Evolutionary conservation across 2,329 filamentous ascomycete species (phyloP).

Genomic region (Curvularia spicifera): DNA sequence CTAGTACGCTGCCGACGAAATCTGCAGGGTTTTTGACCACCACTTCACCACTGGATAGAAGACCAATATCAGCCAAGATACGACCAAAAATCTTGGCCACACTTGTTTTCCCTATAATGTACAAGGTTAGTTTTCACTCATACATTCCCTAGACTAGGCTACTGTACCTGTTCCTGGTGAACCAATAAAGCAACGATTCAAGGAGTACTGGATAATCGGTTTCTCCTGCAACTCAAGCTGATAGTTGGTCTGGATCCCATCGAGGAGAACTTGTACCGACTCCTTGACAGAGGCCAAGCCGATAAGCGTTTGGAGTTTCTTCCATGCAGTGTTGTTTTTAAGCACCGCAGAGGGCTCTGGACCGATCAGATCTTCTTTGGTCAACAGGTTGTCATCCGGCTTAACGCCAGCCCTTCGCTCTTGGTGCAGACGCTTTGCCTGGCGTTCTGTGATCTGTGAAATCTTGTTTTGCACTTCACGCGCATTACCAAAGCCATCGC

Average conservation of each 20-base stretch:
- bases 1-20: slow-evolving; percentile 69
- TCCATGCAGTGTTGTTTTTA: slow-evolving; percentile 62
- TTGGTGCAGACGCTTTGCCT: slow-evolving; percentile 60
- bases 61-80: slow-evolving; percentile 70
- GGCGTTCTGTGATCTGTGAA: slow-evolving; percentile 61
- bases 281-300: slow-evolving; percentile 69
- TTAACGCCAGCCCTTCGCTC: slow-evolving; percentile 26
- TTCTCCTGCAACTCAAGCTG: slow-evolving; percentile 68
- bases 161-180: slow-evolving; percentile 79
- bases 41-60: slow-evolving; percentile 74
- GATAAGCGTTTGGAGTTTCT: slow-evolving; percentile 62
- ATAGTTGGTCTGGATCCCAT: slow-evolving; percentile 69
- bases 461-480: slow-evolving; percentile 70
- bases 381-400: slow-evolving; percentile 66
- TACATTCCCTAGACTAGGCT: slow-evolving; percentile 43
- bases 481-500: slow-evolving; percentile 76
- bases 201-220: slow-evolving; percentile 62
- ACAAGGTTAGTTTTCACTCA: background rate
- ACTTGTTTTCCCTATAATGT: slow-evolving; percentile 5
- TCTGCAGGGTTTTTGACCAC: slow-evolving; percentile 75
- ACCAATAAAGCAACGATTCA: slow-evolving; percentile 75
- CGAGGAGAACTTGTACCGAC: slow-evolving; percentile 63
- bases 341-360: slow-evolving; percentile 66
- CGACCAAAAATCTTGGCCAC: slow-evolving; percentile 75
- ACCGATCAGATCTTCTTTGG: slow-evolving; percentile 73